Conservation (phyloP, 208 protist species). For the Acanthamoeba sp. region DNA sequence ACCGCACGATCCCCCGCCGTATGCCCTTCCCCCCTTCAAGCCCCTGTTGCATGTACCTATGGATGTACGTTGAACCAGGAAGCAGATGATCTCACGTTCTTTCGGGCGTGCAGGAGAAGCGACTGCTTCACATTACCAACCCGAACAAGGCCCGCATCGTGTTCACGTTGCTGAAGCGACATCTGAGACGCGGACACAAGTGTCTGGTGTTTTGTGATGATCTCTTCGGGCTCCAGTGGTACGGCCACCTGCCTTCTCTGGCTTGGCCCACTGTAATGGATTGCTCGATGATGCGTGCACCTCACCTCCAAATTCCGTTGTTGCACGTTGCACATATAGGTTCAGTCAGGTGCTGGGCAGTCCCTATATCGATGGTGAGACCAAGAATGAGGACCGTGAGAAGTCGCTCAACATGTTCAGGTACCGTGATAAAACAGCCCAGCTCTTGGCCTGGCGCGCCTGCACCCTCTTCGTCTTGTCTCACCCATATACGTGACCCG, state of each 20-base stretch:
- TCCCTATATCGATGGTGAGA: slow-evolving; percentile 57
- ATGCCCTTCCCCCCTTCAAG: slow-evolving; percentile 23
- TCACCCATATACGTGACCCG: neutral
- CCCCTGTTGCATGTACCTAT: no score
- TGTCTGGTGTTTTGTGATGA: slow-evolving; percentile 60
- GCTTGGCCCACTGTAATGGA: no score
- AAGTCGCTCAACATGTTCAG: slow-evolving; percentile 90
- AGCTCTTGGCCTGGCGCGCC: slow-evolving; percentile 94
- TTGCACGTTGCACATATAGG: neutral
- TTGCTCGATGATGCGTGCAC: no score
- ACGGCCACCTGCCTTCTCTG: no score
- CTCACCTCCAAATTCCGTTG: no score
- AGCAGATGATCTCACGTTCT: no score
- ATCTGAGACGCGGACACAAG: slow-evolving; percentile 48
- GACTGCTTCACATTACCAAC: slow-evolving; percentile 60
- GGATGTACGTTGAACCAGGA: no score
- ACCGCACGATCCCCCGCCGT: slow-evolving; percentile 13
- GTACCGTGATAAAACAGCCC: slow-evolving; percentile 85
- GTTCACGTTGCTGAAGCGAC: slow-evolving; percentile 50
- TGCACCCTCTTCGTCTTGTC: slow-evolving; percentile 96
- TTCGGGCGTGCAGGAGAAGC: slow-evolving; percentile 83
- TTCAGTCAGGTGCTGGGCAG: slow-evolving; percentile 57
- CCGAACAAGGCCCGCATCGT: slow-evolving; percentile 62
- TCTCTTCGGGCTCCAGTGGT: slow-evolving; percentile 62
- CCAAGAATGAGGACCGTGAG: slow-evolving; percentile 34